These are phyloP conservation scores for Dysphania ambrosioides DNA, from an alignment of 148 eudicot species.

Conservation along the genomic window DNA sequence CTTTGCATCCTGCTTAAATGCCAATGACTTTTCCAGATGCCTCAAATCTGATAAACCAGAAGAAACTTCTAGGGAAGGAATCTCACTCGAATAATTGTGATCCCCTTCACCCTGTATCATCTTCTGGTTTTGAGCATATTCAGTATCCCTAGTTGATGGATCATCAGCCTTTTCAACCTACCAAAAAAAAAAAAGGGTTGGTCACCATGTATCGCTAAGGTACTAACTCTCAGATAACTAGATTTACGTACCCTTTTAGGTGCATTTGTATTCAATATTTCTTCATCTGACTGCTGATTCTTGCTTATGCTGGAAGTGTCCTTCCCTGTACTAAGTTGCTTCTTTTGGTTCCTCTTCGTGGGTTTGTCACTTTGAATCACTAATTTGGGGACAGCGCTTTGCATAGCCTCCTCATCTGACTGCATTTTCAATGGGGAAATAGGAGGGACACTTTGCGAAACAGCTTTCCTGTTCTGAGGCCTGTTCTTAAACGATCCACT, in stretches of 20 bases:
- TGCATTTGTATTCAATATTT: slow-evolving; percentile 9
- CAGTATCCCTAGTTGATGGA: neutral
- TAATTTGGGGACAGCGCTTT: neutral
- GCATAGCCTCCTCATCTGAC: neutral
- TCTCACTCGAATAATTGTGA: neutral
- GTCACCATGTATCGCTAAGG: neutral
- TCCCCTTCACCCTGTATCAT: slow-evolving; percentile 3
- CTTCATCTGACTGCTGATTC: slow-evolving; percentile 23
- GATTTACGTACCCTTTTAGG: slow-evolving; percentile 22
- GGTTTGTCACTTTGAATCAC: slow-evolving; percentile 21
- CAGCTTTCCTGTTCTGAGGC: neutral
- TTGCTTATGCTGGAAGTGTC: slow-evolving; percentile 17
- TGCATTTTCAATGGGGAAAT: neutral
- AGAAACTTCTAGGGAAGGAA: neutral
- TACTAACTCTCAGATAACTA: slow-evolving; percentile 6
- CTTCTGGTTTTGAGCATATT: neutral
- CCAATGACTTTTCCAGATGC: neutral
- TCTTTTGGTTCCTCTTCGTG: slow-evolving; percentile 29
- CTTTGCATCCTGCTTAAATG: slow-evolving; percentile 21
- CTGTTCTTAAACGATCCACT: slow-evolving; percentile 3
- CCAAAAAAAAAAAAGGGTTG: neutral
- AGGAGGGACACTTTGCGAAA: neutral
- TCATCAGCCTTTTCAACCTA: slow-evolving; percentile 16
- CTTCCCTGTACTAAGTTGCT: slow-evolving; percentile 19
- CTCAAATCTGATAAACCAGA: slow-evolving; percentile 1